phyloP scores from a whole-genome alignment of 2,329 filamentous ascomycete genomes.

The Rutstroemia sp. region DNA sequence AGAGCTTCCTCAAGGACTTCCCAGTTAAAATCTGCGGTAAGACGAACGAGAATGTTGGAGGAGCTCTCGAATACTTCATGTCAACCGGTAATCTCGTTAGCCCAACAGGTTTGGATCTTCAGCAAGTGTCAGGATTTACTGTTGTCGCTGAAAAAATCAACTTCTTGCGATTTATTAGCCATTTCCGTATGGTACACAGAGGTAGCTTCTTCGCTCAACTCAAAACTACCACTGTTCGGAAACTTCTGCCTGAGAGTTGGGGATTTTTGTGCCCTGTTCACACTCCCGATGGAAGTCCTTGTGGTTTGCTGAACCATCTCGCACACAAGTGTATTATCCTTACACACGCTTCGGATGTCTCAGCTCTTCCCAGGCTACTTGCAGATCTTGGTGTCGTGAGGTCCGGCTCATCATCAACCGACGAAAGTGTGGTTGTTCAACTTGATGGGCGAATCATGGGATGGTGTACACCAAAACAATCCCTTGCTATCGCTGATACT shows the following conservation, averaged over 20 bases:
- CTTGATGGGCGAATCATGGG: conserved; percentile 85
- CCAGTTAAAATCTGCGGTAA: conserved; percentile 68
- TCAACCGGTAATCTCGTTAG: conserved; percentile 92
- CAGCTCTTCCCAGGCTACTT: conserved; percentile 64
- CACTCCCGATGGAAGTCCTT: conserved; percentile 92
- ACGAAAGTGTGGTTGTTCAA: conserved; percentile 82
- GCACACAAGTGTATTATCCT: conserved; percentile 90
- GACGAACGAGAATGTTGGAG: conserved; percentile 83
- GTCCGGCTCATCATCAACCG: conserved; percentile 67
- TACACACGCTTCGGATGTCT: conserved; percentile 67
- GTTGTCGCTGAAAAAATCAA: conserved; percentile 99
- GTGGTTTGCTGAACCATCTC: conserved; percentile 89
- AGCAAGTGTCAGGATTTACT: conserved; percentile 90
- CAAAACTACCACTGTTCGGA: conserved; percentile 94
- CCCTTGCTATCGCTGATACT: conserved; percentile 74
- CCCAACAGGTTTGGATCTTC: conserved; percentile 85
- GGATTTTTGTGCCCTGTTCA: conserved; percentile 96
- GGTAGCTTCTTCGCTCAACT: conserved; percentile 97
- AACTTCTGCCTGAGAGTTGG: conserved; percentile 93
- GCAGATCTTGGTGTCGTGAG: conserved; percentile 72
- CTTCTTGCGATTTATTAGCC: conserved; percentile 95
- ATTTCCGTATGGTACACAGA: conserved; percentile 98
- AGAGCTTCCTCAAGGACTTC: conserved; percentile 75
- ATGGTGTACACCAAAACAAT: conserved; percentile 81
- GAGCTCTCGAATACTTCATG: conserved; percentile 86